phyloP scores from a whole-genome alignment of 139 green algal species.

The Spirogloea muscicola region DNA sequence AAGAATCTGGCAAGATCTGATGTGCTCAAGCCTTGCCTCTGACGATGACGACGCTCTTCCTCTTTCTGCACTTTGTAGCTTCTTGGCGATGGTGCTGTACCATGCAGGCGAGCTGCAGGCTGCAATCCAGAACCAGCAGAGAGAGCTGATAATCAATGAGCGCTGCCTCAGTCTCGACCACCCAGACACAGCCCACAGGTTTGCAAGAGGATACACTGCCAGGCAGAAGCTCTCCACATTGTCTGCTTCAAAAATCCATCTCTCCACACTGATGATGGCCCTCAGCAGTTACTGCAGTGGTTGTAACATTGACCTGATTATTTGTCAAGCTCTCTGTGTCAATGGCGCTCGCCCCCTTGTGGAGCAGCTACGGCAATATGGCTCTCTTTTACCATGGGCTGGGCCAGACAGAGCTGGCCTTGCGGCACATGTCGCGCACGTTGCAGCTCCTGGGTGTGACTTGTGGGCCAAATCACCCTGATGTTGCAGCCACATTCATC shows the following conservation, averaged over 20 bases:
- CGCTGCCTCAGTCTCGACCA: slow-evolving; percentile 49
- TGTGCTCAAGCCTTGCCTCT: too few species aligned
- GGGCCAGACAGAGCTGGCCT: slow-evolving; percentile 9
- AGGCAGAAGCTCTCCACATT: background rate
- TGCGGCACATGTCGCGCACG: slow-evolving; percentile 40
- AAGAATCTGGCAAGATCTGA: too few species aligned
- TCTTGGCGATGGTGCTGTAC: slow-evolving; percentile 53
- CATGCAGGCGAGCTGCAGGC: slow-evolving; percentile 43
- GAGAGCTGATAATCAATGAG: slow-evolving; percentile 54
- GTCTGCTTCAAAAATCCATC: background rate
- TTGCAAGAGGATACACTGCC: background rate
- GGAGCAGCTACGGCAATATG: slow-evolving; percentile 55
- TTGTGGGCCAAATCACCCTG: slow-evolving; percentile 40
- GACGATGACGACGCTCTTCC: too few species aligned
- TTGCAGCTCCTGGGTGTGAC: slow-evolving; percentile 40
- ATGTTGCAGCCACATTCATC: slow-evolving; percentile 51
- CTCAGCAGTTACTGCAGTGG: background rate
- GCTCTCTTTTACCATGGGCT: slow-evolving; percentile 54
- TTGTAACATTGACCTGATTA: background rate
- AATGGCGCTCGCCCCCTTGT: background rate
- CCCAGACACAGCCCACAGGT: slow-evolving; percentile 51
- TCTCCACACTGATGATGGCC: background rate
- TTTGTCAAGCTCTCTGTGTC: background rate
- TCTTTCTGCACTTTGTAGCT: slow-evolving; percentile 13
- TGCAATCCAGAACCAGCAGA: slow-evolving; percentile 48